phyloP scores from a whole-genome alignment of 805 yeast species.

The Cephaloascus albidus region DNA sequence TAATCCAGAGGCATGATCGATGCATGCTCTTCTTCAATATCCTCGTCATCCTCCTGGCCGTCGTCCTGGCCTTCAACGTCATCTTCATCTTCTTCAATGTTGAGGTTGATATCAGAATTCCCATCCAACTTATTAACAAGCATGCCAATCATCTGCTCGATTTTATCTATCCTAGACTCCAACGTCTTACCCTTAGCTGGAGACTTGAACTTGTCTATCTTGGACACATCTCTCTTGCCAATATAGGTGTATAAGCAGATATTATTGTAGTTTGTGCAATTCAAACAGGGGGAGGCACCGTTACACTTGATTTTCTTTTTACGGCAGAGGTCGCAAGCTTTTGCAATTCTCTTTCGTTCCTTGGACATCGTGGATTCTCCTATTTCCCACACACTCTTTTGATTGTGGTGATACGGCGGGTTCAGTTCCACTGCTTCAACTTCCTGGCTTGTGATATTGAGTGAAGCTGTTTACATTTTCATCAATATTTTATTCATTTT shows the following conservation, averaged over 20 bases:
- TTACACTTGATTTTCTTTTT: slow-evolving; percentile 23
- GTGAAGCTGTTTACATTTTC: too few relatives aligned
- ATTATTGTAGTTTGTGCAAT: slow-evolving; percentile 9
- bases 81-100: neutral
- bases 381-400: too few relatives aligned
- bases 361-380: too few relatives aligned
- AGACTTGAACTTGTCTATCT: neutral
- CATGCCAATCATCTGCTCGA: neutral
- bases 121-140: neutral
- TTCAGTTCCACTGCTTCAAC: too few relatives aligned
- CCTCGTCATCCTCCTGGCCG: neutral
- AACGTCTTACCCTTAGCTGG: neutral
- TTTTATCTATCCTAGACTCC: neutral
- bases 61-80: neutral
- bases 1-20: neutral
- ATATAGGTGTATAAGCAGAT: neutral
- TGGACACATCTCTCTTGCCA: neutral
- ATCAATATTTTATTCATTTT: too few relatives aligned
- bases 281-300: slow-evolving; percentile 19
- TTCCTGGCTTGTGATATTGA: too few relatives aligned
- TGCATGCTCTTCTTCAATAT: neutral
- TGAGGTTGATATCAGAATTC: neutral
- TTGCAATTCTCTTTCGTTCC: slow-evolving; percentile 5
- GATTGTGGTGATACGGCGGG: too few relatives aligned
- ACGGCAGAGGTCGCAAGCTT: slow-evolving; percentile 23